Percentiles rank a stretch among this genome's conserved stretches.
Evolutionary conservation across 78 protist genomes (phyloP).

Genomic region (Guillardia theta): DNA sequence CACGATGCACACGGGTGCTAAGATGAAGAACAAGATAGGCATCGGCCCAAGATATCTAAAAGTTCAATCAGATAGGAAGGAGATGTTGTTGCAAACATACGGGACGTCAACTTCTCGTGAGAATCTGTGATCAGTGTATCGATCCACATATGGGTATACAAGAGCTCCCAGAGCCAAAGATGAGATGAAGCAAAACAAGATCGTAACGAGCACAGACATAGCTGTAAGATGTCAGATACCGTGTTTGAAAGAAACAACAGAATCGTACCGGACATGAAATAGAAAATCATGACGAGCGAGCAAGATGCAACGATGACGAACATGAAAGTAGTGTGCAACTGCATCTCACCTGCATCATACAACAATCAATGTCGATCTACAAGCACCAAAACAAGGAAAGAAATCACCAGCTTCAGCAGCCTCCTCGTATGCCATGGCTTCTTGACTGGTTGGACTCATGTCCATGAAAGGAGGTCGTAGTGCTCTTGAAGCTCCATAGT

Average conservation of each 20-base stretch:
- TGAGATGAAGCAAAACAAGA: background rate
- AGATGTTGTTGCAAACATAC: background rate
- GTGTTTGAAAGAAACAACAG: background rate
- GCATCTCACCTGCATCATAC: conserved; percentile 8
- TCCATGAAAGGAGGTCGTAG: conserved; percentile 1
- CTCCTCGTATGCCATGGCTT: background rate
- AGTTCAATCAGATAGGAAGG: background rate
- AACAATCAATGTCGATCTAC: background rate
- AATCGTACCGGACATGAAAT: background rate
- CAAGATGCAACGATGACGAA: conserved; percentile 11
- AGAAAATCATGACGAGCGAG: background rate
- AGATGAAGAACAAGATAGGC: background rate
- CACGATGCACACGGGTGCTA: conserved; percentile 40
- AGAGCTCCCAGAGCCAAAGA: conserved; percentile 20
- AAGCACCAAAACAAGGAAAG: background rate
- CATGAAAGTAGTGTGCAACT: conserved; percentile 24
- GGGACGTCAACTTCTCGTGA: conserved; percentile 5
- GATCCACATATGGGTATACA: conserved; percentile 38
- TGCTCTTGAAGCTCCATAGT: background rate
- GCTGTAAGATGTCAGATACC: background rate
- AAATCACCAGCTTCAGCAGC: background rate
- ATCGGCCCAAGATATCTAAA: background rate
- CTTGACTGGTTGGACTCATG: background rate
- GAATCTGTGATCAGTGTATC: background rate
- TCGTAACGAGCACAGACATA: background rate